Evolutionary conservation across 805 yeast species (phyloP), one percentile per base, ranked within the genome.

Genomic region (Debaryomyces maramus): DNA sequence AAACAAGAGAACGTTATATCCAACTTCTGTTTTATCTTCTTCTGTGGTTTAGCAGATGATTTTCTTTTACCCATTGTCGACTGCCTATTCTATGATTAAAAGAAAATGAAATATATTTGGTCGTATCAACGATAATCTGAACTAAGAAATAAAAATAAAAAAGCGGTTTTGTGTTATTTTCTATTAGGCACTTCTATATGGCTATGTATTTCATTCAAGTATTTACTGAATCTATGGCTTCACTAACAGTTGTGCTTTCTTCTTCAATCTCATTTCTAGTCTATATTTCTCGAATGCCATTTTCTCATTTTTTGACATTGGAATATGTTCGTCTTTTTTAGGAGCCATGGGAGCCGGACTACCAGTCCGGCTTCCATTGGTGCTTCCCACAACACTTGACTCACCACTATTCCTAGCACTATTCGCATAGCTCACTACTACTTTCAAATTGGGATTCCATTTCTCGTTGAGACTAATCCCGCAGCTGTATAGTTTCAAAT

Each of bases 1-100:
- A 93, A 70, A 67, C 99, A 91, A 36, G 91, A 82, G 69, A 90
- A 90, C 43, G 85, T 78, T 3, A 88, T 80, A 42, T 88, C 95
- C 48, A 90, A 73, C 38, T 61, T 84, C 55, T 85, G 93, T 48
- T 85, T 88, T 50, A 87, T 66, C 61, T 77, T 83, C 63, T 85
- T 85, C 20, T 70, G 81, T 51, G 96, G 97, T 50, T 84, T 85
- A 60, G 89, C 82, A 6, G 89, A 73, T 24, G 91, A 80, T 70
- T 86, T 89, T 73, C 95, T 75, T 63, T 82, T 88, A 48, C 90
- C 93, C 93, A 70, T 70, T 34, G n/a, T 15, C 31, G 14, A 15
- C 11, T n/a, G 19, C 9, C 11, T 51, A 36, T 55, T n/a, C n/a
- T n/a, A n/a, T n/a, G n/a, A n/a, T n/a, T n/a, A n/a, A n/a, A n/a